Evolutionary conservation across 306 rosid genomes (phyloP).

Genomic region (Quercus wislizeni): DNA sequence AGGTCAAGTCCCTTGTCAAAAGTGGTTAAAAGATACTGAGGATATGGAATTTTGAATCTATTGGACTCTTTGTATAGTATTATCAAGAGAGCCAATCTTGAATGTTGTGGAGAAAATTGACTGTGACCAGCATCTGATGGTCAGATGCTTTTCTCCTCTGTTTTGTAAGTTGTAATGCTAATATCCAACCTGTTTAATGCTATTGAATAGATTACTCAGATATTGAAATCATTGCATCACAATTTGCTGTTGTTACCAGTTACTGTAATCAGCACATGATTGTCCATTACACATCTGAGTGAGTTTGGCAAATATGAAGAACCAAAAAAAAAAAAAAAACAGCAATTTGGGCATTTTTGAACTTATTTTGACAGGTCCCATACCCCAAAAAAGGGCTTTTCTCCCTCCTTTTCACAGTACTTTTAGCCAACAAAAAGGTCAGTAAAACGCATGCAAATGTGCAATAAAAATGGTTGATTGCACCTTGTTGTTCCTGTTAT

Average conservation of each 20-base stretch:
- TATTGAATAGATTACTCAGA: background rate
- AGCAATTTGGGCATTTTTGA: too few species aligned
- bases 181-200: background rate
- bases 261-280: background rate
- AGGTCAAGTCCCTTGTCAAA: background rate
- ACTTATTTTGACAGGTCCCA: too few species aligned
- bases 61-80: background rate
- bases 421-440: too few species aligned
- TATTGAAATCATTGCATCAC: background rate
- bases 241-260: slow-evolving; percentile 7
- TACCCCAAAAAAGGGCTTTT: too few species aligned
- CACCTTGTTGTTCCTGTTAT: background rate
- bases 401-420: too few species aligned
- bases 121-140: background rate
- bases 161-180: background rate
- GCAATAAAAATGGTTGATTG: background rate
- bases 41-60: background rate
- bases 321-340: background rate
- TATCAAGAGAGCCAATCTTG: background rate
- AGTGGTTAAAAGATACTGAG: background rate
- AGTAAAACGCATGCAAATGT: too few species aligned
- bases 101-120: background rate
- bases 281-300: background rate
- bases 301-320: background rate
- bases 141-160: background rate